A percentile compares a stretch with the other conserved stretches of the same genome.
Evolutionary conservation across 2,329 filamentous ascomycete species (phyloP).

Genomic region (Aspergillus niger): DNA sequence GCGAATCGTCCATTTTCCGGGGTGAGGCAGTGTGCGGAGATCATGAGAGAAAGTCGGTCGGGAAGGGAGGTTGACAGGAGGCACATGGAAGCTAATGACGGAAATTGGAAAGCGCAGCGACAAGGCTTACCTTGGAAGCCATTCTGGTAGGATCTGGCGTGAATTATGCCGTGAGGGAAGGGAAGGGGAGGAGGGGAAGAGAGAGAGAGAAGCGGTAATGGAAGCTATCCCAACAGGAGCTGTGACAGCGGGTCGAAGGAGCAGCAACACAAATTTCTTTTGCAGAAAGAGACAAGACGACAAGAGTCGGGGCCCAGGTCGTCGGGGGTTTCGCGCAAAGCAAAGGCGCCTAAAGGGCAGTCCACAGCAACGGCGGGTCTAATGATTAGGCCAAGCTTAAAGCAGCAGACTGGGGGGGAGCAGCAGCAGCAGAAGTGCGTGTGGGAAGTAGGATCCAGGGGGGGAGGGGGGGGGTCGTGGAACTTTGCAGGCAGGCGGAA

Average conservation of each 20-base stretch:
- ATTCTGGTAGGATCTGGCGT: constrained; percentile 24
- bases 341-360: constrained; percentile 27
- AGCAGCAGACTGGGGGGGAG: constrained; percentile 22
- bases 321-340: constrained; percentile 29
- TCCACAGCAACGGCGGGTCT: constrained; percentile 32
- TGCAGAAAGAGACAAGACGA: constrained; percentile 23
- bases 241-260: constrained; percentile 26
- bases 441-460: constrained; percentile 21
- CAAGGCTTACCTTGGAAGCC: constrained; percentile 33
- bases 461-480: constrained; percentile 21
- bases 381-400: constrained; percentile 34
- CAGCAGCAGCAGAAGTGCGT: neutral
- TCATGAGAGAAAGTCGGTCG: constrained; percentile 1
- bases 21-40: neutral
- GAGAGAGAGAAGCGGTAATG: constrained; percentile 18
- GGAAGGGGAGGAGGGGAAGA: constrained; percentile 9
- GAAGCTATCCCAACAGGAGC: constrained; percentile 27
- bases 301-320: constrained; percentile 30
- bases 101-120: constrained; percentile 3
- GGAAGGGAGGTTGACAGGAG: constrained; percentile 13
- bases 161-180: constrained; percentile 15
- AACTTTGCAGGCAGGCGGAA: constrained; percentile 22
- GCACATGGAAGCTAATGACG: constrained; percentile 3
- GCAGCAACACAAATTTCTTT: constrained; percentile 31
- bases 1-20: constrained; percentile 20